A percentile compares a stretch with the other conserved stretches of the same genome.
Evolutionary conservation across 257 asterid species (phyloP).

Genomic region (Solanum boliviense): DNA sequence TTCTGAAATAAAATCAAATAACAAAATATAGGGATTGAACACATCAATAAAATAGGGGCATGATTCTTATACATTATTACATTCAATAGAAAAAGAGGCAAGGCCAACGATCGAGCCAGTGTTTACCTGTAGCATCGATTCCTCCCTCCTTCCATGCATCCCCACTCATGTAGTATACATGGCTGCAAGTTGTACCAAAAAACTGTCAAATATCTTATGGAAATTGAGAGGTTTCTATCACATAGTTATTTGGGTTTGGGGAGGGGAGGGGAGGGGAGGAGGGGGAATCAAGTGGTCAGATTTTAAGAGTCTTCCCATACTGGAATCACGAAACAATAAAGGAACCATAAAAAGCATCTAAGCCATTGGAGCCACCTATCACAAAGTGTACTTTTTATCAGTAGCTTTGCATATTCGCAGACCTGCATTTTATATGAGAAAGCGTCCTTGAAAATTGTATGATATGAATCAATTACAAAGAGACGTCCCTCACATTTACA

Average conservation of each 20-base stretch:
- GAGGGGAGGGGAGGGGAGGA: not conserved
- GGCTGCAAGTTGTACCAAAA: conserved; percentile 38
- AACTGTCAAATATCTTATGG: not conserved
- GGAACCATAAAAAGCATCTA: not conserved
- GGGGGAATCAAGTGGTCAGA: not conserved
- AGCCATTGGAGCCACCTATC: not conserved
- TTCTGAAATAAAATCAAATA: too few species aligned
- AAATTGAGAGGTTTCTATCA: not conserved
- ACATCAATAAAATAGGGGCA: not conserved
- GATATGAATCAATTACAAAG: not conserved
- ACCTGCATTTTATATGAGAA: not conserved
- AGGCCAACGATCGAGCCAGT: conserved; percentile 4
- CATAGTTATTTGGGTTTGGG: not conserved
- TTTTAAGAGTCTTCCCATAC: not conserved
- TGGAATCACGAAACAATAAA: not conserved
- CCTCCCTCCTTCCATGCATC: conserved; percentile 99
- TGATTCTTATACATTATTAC: not conserved
- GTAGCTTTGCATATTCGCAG: not conserved
- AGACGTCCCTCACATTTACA: not conserved
- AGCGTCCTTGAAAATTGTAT: not conserved
- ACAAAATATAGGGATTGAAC: not conserved
- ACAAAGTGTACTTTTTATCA: not conserved
- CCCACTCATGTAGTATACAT: conserved; percentile 99
- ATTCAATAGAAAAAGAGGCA: not conserved
- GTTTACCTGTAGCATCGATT: conserved; percentile 95